Evolutionary conservation across 208 protist genomes (phyloP).

Genomic region (Acanthamoeba healyi): DNA sequence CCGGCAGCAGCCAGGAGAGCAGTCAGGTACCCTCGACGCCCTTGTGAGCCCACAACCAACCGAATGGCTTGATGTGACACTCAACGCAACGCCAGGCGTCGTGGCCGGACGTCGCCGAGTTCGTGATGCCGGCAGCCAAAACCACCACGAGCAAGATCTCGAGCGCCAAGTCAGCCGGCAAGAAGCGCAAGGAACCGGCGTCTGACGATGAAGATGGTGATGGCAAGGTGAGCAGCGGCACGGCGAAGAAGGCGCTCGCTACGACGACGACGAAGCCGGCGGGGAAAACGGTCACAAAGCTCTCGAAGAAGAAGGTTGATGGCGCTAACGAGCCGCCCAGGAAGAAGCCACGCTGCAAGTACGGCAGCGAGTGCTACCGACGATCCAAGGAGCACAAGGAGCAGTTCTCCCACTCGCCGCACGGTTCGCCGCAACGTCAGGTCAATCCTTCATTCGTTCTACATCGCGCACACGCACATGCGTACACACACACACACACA

Average conservation of each 20-base stretch:
- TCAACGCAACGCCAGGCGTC: not conserved
- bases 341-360: constrained; percentile 37
- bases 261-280: not conserved
- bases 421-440: not conserved
- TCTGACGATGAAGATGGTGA: not conserved
- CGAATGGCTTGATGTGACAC: not conserved
- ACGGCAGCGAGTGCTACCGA: constrained; percentile 15
- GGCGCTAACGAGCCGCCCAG: not conserved
- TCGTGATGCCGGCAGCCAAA: not conserved
- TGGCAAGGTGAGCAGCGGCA: not conserved
- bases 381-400: constrained; percentile 1
- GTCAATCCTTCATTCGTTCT: not conserved
- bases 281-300: not conserved
- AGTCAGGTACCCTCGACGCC: not conserved
- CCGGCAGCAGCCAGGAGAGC: not conserved
- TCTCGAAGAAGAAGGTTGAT: not conserved
- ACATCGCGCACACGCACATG: too few relatives aligned
- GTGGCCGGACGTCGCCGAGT: not conserved
- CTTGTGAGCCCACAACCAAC: not conserved
- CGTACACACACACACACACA: too few relatives aligned
- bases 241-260: not conserved
- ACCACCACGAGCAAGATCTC: not conserved
- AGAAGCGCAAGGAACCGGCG: not conserved
- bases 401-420: constrained; percentile 34
- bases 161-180: not conserved